Evolutionary conservation across 371 early-diverging fungal genomes (phyloP), one percentile per base, ranked within the genome.

Genomic region (Zychaea mexicana): DNA sequence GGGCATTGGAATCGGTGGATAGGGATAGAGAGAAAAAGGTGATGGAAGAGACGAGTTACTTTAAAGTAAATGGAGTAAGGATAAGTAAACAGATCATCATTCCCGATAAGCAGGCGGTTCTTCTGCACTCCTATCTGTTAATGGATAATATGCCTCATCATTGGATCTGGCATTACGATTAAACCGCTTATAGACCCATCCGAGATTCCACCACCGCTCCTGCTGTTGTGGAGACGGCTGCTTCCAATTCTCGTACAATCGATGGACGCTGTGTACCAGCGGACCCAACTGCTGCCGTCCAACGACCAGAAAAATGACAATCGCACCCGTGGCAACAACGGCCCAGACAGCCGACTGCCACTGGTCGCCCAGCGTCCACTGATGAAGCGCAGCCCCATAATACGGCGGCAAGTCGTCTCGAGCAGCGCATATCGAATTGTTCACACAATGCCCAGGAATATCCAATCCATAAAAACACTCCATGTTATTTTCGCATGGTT

Each of bases 331-430:
- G 21, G 73, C 65, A 10, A 77, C 21, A 10, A 81, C 69, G 3
- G 77, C 82, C 27, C 68, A 12, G 0, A 68, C 66, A 17, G 77
- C 78, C 2, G 73, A 55, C 19, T 71, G 66, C 79, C 78, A 78
- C 17, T 81, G 74, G 17, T 81, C 74, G 2, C 82, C 82, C 58
- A 81, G 52, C 4, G 72, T 74, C 78, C 77, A 78, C 28, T 64
- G 61, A 22, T 70, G 68, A 21, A 67, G 53, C 19, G 70, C 47
- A 10, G 71, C 75, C 13, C 65, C 60, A 62, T 81, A 81, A n/a
- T 73, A 69, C 17, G 72, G 71, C 1, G 76, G 71, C 10, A 77
- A 59, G 63, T 78, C 79, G 28, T 74, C 57, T 58, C 79, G 62
- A 10, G 70, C 64, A 21, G 52, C 54, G 54, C 82, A 81, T 4